phyloP scores from a whole-genome alignment of 176 grass and related monocot species.

The Musa acuminata region DNA sequence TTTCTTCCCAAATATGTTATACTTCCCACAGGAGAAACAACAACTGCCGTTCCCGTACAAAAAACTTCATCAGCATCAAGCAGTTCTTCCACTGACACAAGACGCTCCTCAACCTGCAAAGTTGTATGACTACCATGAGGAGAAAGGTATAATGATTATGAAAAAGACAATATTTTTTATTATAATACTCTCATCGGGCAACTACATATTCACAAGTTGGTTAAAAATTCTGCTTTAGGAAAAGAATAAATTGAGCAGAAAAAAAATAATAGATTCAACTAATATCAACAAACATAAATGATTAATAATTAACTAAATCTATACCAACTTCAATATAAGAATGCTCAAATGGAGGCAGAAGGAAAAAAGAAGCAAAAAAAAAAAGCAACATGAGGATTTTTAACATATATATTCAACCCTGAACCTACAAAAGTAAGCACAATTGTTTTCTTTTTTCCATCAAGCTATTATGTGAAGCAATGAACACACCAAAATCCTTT shows the following conservation, averaged over 20 bases:
- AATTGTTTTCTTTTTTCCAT: not conserved
- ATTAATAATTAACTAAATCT: not conserved
- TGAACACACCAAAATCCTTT: not conserved
- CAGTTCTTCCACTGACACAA: slow-evolving; percentile 69
- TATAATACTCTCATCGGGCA: too few species aligned
- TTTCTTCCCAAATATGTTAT: slow-evolving; percentile 85
- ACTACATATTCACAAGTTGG: too few species aligned
- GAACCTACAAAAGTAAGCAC: not conserved
- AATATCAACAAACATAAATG: not conserved
- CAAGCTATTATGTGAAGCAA: not conserved
- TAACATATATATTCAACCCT: too few species aligned
- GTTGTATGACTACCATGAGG: not conserved
- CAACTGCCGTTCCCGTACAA: slow-evolving; percentile 83
- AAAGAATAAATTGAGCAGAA: too few species aligned
- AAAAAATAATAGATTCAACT: not conserved
- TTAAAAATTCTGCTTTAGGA: too few species aligned
- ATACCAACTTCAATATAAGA: not conserved
- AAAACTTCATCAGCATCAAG: slow-evolving; percentile 92
- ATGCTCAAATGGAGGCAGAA: not conserved
- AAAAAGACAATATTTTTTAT: not conserved
- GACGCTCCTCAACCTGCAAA: slow-evolving; percentile 67
- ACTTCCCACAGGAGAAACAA: slow-evolving; percentile 83
- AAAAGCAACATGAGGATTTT: not conserved
- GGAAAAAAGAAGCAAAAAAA: not conserved
- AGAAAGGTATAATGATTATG: not conserved